Base-by-base conservation (phyloP, 441 rosid species). In the Iberis amara region DNA sequence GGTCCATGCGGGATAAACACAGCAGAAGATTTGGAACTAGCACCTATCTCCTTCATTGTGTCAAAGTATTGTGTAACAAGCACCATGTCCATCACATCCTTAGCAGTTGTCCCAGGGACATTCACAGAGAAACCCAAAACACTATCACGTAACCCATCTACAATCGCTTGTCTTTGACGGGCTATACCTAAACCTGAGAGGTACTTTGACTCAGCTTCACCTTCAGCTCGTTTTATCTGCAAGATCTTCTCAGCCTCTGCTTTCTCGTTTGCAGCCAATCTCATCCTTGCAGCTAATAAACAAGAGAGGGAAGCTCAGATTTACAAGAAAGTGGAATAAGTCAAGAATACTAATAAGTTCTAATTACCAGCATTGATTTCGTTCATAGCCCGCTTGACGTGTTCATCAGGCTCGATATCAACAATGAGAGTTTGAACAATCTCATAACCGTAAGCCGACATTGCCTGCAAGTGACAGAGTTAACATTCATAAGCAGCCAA, bases 1-100 rank as follows among this genome's bases (percentile, higher is more conserved):
- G 86, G 84, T 44, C 84, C 90, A 12, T 83, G 84, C 0, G 89
- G 90, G 43, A 80, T 73, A 65, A 83, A 83, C 37, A 78, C 86
- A 10, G 86, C 69, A 26, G 81, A 76, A 7, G 84, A 73, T 39
- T 79, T 79, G 48, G 84, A 79, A 18, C 70, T 26, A 30, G 80
- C 77, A 21, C 83, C 83, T 8, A 79, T 79, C 61, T 79, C 83
- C 52, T 54, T 69, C 81, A 79, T 73, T 11, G 83, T 79, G 23
- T 76, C 83, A 4, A 78, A 78, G 64, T 75, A 75, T 49, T 78
- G 83, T 4, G 83, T 73, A 8, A 78, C 75, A 2, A 78, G 70
- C 13, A 75, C 80, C 83, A 75, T 78, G 72, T 78, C 83, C 83
- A 78, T 66, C n/a, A 78, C 80, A 43, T 78, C 83, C 69, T 73